A percentile compares a stretch with the other conserved stretches of the same genome.
These are phyloP conservation scores for Podaxis sp. DNA, from an alignment of 768 basidiomycete genomes.

Conservation along the genomic window DNA sequence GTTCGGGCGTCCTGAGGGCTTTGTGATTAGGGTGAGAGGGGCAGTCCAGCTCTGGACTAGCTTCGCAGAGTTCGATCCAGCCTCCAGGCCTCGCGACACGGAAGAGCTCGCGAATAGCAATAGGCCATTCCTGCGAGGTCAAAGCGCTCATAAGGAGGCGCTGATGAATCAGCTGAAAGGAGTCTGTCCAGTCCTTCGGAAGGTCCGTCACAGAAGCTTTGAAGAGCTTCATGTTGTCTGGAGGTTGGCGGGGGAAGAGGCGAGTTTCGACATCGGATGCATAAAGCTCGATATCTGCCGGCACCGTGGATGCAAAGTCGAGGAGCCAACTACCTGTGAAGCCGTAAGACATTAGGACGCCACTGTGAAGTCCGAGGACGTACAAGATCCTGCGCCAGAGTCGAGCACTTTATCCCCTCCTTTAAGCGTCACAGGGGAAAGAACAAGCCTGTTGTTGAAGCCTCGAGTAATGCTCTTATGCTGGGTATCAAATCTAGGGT, in stretches of 20 bases:
- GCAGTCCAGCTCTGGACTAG: constrained; percentile 11
- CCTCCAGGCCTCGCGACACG: constrained; percentile 15
- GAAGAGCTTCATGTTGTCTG: constrained; percentile 14
- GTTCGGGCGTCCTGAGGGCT: constrained; percentile 3
- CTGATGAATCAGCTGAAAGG: constrained; percentile 16
- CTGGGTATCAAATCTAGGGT: constrained; percentile 12
- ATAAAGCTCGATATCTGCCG: constrained; percentile 17
- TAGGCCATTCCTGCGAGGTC: constrained; percentile 15
- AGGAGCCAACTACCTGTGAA: constrained; percentile 24
- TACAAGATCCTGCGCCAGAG: constrained; percentile 16
- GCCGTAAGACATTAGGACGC: not conserved
- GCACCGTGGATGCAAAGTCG: constrained; percentile 16
- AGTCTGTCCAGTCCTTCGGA: constrained; percentile 12
- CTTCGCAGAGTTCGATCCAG: constrained; percentile 16
- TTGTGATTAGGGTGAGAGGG: constrained; percentile 13
- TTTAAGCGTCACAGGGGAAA: constrained; percentile 11
- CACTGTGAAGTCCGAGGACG: not conserved
- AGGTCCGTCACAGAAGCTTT: constrained; percentile 8
- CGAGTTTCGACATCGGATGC: constrained; percentile 23
- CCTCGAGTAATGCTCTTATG: constrained; percentile 15
- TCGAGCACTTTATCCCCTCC: constrained; percentile 14
- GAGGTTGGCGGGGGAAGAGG: constrained; percentile 20
- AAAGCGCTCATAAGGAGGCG: constrained; percentile 14
- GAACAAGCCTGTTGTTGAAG: constrained; percentile 13
- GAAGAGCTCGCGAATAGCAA: constrained; percentile 9